Percentiles rank a stretch among this genome's conserved stretches.
Conservation (phyloP, 192 early-diverging fungal species). For the Entophlyctis helioformis region DNA sequence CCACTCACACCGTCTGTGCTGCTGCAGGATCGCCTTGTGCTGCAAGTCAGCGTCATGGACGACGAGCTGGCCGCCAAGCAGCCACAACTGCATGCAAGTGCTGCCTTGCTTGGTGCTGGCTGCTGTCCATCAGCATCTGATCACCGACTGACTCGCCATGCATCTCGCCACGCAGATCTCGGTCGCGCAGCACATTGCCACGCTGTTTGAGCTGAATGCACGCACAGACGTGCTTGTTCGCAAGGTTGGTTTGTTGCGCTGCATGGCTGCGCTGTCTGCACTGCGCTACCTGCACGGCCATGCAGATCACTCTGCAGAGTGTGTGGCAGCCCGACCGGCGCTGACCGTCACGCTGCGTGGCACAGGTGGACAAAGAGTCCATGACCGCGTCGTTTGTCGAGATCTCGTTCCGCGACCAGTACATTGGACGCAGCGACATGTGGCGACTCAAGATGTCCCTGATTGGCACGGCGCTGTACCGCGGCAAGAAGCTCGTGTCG, state of each 20-base stretch:
- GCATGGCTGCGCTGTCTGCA: too few relatives aligned
- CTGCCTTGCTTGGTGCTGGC: neutral
- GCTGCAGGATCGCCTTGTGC: too few relatives aligned
- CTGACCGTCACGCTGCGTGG: too few relatives aligned
- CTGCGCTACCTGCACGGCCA: too few relatives aligned
- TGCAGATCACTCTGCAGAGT: too few relatives aligned
- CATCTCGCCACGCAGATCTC: slow-evolving; percentile 44
- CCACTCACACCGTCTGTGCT: too few relatives aligned
- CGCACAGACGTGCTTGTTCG: slow-evolving; percentile 51
- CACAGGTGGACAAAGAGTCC: slow-evolving; percentile 50
- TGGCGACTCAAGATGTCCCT: slow-evolving; percentile 71
- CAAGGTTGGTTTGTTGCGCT: slow-evolving; percentile 38
- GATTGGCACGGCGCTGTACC: slow-evolving; percentile 57
- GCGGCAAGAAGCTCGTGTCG: slow-evolving; percentile 60
- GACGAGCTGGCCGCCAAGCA: slow-evolving; percentile 30
- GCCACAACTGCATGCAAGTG: slow-evolving; percentile 43
- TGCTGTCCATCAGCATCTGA: neutral
- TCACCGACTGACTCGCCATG: neutral
- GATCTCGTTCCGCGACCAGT: slow-evolving; percentile 79
- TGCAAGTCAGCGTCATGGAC: slow-evolving; percentile 39
- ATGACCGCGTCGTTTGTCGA: slow-evolving; percentile 75
- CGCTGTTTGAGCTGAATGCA: slow-evolving; percentile 43
- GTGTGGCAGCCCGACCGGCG: too few relatives aligned
- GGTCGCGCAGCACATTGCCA: slow-evolving; percentile 54
- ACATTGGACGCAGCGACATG: slow-evolving; percentile 86